These are phyloP conservation scores for Huntiella bhutanensis DNA, from an alignment of 2,329 filamentous ascomycete genomes.

Conservation along the genomic window DNA sequence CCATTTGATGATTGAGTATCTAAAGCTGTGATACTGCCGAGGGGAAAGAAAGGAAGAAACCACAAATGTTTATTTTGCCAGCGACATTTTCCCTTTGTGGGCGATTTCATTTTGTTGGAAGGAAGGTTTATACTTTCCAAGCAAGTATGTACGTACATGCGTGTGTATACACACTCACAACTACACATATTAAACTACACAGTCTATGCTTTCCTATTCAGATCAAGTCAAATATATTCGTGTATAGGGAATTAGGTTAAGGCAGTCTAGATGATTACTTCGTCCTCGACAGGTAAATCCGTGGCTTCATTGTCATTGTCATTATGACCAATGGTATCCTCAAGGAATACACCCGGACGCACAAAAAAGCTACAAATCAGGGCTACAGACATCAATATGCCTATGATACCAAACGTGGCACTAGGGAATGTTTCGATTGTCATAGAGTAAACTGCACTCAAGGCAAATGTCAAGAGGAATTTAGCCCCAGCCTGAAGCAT, in stretches of 20 bases:
- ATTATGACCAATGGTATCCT: slow-evolving; percentile 7
- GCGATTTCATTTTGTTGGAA: no score
- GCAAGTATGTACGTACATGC: no score
- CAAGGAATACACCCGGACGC: slow-evolving; percentile 5
- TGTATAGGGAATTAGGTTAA: neutral
- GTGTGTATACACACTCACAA: no score
- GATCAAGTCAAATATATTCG: no score
- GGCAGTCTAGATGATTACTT: slow-evolving; percentile 6
- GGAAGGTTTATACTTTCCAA: no score
- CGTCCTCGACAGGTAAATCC: slow-evolving; percentile 6
- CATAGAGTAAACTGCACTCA: slow-evolving; percentile 68
- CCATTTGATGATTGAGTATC: no score
- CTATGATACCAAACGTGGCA: slow-evolving; percentile 43
- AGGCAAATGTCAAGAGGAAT: slow-evolving; percentile 60
- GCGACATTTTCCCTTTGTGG: no score
- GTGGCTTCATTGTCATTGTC: neutral
- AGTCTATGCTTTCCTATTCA: no score
- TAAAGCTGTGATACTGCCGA: no score
- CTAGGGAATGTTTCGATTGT: slow-evolving; percentile 66
- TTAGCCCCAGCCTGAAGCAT: slow-evolving; percentile 67
- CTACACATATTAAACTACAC: no score
- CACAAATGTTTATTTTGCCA: no score
- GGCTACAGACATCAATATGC: slow-evolving; percentile 1
- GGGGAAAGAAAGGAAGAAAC: no score
- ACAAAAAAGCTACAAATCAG: slow-evolving; percentile 6